A percentile compares a stretch with the other conserved stretches of the same genome.
These are phyloP conservation scores for Prinsepia uniflora DNA, from an alignment of 306 rosid genomes.

Conservation along the genomic window DNA sequence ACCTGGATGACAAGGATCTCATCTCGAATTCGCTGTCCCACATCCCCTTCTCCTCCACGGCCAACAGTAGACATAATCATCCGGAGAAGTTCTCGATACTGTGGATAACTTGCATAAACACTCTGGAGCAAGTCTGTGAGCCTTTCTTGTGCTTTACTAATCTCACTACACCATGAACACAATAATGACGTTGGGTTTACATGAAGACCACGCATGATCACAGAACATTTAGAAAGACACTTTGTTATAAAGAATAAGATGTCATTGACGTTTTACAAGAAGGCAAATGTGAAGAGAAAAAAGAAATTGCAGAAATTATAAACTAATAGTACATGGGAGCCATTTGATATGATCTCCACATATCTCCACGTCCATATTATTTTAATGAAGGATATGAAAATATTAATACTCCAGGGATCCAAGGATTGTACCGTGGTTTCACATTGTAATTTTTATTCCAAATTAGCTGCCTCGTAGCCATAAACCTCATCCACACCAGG, in stretches of 20 bases:
- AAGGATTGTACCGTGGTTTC: conserved; percentile 81
- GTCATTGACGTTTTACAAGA: neutral
- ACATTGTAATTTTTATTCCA: conserved; percentile 99
- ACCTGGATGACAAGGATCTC: conserved; percentile 97
- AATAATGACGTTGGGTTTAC: conserved; percentile 22
- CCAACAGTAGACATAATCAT: conserved; percentile 97
- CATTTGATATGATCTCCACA: conserved; percentile 15
- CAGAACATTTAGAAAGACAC: conserved; percentile 3
- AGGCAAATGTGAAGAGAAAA: conserved; percentile 20
- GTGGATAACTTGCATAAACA: conserved; percentile 64
- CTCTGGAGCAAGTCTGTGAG: conserved; percentile 82
- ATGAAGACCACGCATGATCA: conserved; percentile 18
- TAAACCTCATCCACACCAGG: conserved; percentile 98
- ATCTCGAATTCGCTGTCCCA: conserved; percentile 97
- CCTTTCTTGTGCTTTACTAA: conserved; percentile 93
- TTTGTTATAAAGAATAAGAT: neutral
- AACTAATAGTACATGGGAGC: conserved; percentile 11
- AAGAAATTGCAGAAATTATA: neutral
- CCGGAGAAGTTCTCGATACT: conserved; percentile 67
- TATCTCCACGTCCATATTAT: conserved; percentile 2
- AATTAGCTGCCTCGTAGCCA: conserved; percentile 95
- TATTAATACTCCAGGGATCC: conserved; percentile 16
- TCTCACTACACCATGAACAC: conserved; percentile 62
- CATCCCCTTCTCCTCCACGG: conserved; percentile 98
- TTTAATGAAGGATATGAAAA: neutral